Evolutionary conservation across 2,329 filamentous ascomycete species (phyloP), one percentile per base, ranked within the genome.

Genomic region (Fusarium sublunatum): DNA sequence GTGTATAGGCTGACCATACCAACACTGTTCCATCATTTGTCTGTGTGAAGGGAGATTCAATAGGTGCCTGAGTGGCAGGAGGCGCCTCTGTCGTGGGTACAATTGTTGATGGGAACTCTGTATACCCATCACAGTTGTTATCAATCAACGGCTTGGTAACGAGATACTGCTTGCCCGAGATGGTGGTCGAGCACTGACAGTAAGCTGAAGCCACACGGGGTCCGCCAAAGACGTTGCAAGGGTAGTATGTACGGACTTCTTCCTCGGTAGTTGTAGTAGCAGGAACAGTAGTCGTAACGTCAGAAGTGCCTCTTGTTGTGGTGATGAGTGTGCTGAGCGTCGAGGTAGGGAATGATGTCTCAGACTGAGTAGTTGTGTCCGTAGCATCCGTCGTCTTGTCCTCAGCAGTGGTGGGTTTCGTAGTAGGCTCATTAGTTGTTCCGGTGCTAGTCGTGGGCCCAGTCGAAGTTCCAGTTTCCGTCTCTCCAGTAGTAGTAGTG

Each of bases 11-110:
- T 7, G 57, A 35, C 25, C 43, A 60, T 3, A 15, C 57, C 7
- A 60, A 26, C 6, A 60, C 38, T 3, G 53, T 60, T 2, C 57
- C 53, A 7, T 58, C 46, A 5, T 34, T 35, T 29, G 56, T 57
- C 19, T 41, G 12, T 7, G 51, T 58, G 24, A 50, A 28, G 11
- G 55, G 55, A 8, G 44, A 34, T 11, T 53, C 29, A 19, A 57
- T 41, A 11, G 53, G 41, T 0, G 49, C 35, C 19, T 19, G 19
- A 8, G 39, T 41, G n/a, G 39, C 24, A 24, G 22, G 7, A 28
- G 39, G 39, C 12, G 24, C 39, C 24, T 54, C 52, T 1, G 52
- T 54, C 1, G 52, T 31, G 0, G 52, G 52, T 2, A 51, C 24
- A 31, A 51, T n/a, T 13, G 35, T 42, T 6, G 45, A 50, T 4